phyloP scores from a whole-genome alignment of 2,329 filamentous ascomycete genomes.

The Penicillium sp. region DNA sequence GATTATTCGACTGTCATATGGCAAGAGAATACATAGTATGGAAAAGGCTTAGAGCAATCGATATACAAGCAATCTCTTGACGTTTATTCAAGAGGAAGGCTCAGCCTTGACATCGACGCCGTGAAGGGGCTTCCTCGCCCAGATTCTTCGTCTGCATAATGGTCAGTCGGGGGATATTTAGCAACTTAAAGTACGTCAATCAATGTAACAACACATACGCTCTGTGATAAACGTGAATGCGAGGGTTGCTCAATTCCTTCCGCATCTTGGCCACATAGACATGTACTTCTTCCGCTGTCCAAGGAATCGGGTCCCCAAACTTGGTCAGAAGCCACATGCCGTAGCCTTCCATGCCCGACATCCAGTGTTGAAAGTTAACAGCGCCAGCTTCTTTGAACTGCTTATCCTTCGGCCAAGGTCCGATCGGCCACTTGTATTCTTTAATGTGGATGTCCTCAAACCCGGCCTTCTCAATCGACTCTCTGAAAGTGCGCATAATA shows the following conservation, averaged over 20 bases:
- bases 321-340: constrained; percentile 22
- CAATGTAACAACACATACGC: neutral
- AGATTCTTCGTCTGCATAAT: neutral
- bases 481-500: too few species aligned
- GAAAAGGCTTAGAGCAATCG: neutral
- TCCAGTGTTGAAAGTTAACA: constrained; percentile 22
- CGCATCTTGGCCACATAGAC: constrained; percentile 7
- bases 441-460: constrained; percentile 30
- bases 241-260: constrained; percentile 1
- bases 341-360: constrained; percentile 21
- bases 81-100: too few species aligned
- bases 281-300: constrained; percentile 5
- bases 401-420: constrained; percentile 27
- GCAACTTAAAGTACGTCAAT: neutral
- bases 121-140: neutral
- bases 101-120: too few species aligned
- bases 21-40: too few species aligned
- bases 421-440: constrained; percentile 25
- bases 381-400: constrained; percentile 39
- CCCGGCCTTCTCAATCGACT: constrained; percentile 13
- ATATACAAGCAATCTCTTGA: too few species aligned
- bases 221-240: neutral
- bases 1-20: too few species aligned
- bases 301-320: constrained; percentile 14
- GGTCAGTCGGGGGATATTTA: neutral